Evolutionary conservation across 2,329 filamentous ascomycete species (phyloP).

Genomic region (Epichloe hybrida): DNA sequence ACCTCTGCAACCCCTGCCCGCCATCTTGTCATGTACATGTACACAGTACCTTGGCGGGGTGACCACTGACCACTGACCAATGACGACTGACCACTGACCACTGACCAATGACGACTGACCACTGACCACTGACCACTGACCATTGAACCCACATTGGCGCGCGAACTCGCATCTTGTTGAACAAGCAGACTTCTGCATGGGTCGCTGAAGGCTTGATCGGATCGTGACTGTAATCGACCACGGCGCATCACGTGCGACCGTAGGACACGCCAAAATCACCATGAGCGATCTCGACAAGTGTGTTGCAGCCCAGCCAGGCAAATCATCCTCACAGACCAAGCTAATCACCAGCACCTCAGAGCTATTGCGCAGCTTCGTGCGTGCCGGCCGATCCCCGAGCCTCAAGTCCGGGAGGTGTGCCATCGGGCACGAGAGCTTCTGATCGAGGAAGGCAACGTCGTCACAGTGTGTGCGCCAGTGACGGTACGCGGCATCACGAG

Average conservation of each 20-base stretch:
- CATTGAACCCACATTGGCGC: background rate
- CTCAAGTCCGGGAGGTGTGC: conserved; percentile 89
- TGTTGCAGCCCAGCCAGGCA: conserved; percentile 9
- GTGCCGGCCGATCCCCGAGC: conserved; percentile 90
- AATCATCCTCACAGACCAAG: background rate
- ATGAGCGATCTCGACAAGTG: conserved; percentile 96
- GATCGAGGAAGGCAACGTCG: conserved; percentile 95
- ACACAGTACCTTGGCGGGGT: too few relatives aligned
- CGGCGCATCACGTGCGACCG: background rate
- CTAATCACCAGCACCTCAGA: conserved; percentile 30
- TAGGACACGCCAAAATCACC: conserved; percentile 12
- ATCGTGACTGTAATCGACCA: too few relatives aligned
- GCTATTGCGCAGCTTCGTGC: conserved; percentile 91
- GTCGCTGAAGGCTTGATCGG: background rate
- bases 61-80: background rate
- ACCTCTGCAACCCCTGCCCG: background rate
- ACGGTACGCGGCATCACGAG: conserved; percentile 45
- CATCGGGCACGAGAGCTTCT: conserved; percentile 93
- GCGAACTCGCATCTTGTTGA: background rate
- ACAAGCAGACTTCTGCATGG: background rate
- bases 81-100: background rate
- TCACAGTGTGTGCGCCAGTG: conserved; percentile 86
- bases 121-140: background rate
- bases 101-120: background rate
- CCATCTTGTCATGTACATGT: background rate